Conservation (phyloP, 176 grass and related monocot species). For the Cenchrus americanus region DNA sequence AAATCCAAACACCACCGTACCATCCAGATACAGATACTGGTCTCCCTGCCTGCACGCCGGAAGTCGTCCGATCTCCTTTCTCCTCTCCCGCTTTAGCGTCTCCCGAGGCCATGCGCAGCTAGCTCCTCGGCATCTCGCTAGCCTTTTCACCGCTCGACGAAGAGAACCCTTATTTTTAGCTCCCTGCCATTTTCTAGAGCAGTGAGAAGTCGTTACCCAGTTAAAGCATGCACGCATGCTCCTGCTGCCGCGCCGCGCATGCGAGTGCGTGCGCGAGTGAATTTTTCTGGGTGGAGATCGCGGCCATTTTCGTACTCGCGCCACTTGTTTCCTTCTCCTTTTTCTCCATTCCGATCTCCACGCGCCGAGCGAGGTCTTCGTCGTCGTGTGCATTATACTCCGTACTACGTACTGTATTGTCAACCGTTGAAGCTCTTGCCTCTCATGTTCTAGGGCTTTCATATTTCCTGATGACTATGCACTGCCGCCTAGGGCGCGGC, state of each 20-base stretch:
- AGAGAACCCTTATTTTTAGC: background rate
- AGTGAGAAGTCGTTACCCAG: slow-evolving; percentile 17
- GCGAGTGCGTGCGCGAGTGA: background rate
- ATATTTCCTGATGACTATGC: background rate
- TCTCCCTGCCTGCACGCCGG: too few species aligned
- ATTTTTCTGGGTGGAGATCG: slow-evolving; percentile 5
- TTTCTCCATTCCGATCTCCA: background rate
- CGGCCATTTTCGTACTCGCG: background rate
- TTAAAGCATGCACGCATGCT: background rate
- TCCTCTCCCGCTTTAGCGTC: slow-evolving; percentile 7
- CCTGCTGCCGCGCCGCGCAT: background rate
- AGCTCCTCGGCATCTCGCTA: background rate
- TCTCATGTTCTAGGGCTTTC: background rate
- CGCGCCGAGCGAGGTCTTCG: background rate
- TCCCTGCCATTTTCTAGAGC: slow-evolving; percentile 9
- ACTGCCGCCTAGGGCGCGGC: background rate
- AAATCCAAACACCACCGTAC: too few species aligned
- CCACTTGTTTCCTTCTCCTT: background rate
- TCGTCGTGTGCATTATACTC: too few species aligned
- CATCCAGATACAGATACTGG: too few species aligned
- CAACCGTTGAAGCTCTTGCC: background rate
- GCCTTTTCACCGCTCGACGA: slow-evolving; percentile 11
- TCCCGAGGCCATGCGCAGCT: background rate
- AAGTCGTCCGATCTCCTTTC: background rate
- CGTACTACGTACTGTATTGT: background rate